A percentile compares a stretch with the other conserved stretches of the same genome.
Conservation (phyloP, 805 yeast species). For the Hanseniaspora taiwanica region DNA sequence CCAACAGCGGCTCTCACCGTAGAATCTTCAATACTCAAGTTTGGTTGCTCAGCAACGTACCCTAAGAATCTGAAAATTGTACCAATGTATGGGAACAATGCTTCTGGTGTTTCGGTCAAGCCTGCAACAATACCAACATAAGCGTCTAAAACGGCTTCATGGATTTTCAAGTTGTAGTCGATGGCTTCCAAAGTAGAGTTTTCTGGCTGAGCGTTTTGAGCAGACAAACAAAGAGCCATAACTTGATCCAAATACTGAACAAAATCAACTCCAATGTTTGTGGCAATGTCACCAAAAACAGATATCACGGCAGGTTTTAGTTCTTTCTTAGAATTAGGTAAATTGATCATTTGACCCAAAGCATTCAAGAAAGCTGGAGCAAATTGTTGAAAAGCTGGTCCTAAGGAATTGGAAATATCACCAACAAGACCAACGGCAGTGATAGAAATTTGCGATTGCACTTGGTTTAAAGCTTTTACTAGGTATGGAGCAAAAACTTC, state of each 20-base stretch:
- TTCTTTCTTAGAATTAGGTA: slow-evolving; percentile 58
- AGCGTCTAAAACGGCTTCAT: slow-evolving; percentile 87
- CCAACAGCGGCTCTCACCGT: slow-evolving; percentile 81
- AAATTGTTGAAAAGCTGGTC: slow-evolving; percentile 57
- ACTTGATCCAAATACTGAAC: slow-evolving; percentile 66
- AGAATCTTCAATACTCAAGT: slow-evolving; percentile 48
- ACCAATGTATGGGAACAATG: slow-evolving; percentile 49
- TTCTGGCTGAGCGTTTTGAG: slow-evolving; percentile 48
- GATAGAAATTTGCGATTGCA: slow-evolving; percentile 69
- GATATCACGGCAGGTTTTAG: slow-evolving; percentile 80
- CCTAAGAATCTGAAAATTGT: slow-evolving; percentile 57
- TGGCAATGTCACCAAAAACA: slow-evolving; percentile 91
- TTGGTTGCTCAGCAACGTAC: slow-evolving; percentile 43
- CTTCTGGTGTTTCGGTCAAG: slow-evolving; percentile 52
- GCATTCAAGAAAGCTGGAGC: slow-evolving; percentile 73
- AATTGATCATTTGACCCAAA: slow-evolving; percentile 60
- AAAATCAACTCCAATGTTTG: slow-evolving; percentile 70
- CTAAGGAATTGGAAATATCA: slow-evolving; percentile 83
- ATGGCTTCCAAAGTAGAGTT: slow-evolving; percentile 60
- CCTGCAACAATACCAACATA: slow-evolving; percentile 94
- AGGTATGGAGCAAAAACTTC: slow-evolving; percentile 73
- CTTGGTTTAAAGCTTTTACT: slow-evolving; percentile 64
- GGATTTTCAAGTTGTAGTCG: slow-evolving; percentile 59
- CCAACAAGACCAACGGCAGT: slow-evolving; percentile 94
- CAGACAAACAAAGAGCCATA: slow-evolving; percentile 59